These are phyloP conservation scores for Aspergillus bombycis DNA, from an alignment of 2,329 filamentous ascomycete species.

Conservation along the genomic window DNA sequence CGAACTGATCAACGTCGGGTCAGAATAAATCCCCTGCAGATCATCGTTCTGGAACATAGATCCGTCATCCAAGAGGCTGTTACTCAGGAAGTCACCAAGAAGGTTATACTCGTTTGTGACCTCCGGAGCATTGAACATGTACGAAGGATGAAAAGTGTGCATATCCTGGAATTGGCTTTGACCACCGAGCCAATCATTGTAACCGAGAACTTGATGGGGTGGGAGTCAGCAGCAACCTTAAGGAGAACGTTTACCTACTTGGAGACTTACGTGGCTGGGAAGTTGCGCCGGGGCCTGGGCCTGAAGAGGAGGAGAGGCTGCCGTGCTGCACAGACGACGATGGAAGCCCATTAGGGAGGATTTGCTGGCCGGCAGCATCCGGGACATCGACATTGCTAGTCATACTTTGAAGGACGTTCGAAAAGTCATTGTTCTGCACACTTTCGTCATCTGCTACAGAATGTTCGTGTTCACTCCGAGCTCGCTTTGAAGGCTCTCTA, in stretches of 20 bases:
- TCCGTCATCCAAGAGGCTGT: slow-evolving; percentile 83
- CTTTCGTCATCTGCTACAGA: slow-evolving; percentile 64
- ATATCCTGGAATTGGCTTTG: slow-evolving; percentile 91
- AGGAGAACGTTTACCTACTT: slow-evolving; percentile 6
- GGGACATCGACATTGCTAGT: slow-evolving; percentile 61
- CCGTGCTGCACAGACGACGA: slow-evolving; percentile 57
- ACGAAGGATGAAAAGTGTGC: slow-evolving; percentile 89
- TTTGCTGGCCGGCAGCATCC: slow-evolving; percentile 53
- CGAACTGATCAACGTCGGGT: slow-evolving; percentile 57
- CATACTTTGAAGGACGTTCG: slow-evolving; percentile 50
- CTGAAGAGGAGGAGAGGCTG: slow-evolving; percentile 68
- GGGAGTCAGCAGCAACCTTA: slow-evolving; percentile 29
- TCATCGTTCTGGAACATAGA: slow-evolving; percentile 70
- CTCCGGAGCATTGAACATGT: slow-evolving; percentile 93
- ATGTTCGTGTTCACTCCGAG: slow-evolving; percentile 66
- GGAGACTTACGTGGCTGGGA: slow-evolving; percentile 72
- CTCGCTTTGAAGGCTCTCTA: slow-evolving; percentile 81
- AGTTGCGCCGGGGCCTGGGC: slow-evolving; percentile 66
- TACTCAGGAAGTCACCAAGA: slow-evolving; percentile 94
- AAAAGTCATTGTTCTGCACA: slow-evolving; percentile 48
- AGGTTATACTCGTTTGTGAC: slow-evolving; percentile 96
- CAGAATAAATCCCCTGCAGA: slow-evolving; percentile 62
- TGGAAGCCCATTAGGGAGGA: slow-evolving; percentile 52
- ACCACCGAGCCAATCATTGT: slow-evolving; percentile 78
- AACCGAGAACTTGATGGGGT: slow-evolving; percentile 67